A percentile compares a stretch with the other conserved stretches of the same genome.
These are phyloP conservation scores for Tylopilus orsonianus DNA, from an alignment of 1,284 basidiomycete genomes.

Conservation along the genomic window DNA sequence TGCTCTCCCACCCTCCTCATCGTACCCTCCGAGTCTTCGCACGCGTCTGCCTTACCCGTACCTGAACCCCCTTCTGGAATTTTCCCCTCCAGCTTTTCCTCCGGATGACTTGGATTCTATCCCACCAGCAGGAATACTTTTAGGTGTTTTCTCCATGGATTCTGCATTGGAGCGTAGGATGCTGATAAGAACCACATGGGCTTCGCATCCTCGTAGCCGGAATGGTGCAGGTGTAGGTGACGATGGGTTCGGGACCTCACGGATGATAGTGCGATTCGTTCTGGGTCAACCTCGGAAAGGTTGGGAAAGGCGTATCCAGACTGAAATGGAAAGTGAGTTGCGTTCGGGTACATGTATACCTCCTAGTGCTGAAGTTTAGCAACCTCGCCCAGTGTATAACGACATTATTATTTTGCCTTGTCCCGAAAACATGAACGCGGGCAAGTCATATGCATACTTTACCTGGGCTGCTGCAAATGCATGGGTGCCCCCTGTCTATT, in stretches of 20 bases:
- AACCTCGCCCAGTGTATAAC: conserved; percentile 65
- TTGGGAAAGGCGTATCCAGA: conserved; percentile 76
- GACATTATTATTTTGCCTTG: conserved; percentile 86
- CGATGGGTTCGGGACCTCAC: conserved; percentile 73
- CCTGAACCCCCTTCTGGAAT: conserved; percentile 39
- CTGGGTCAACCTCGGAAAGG: conserved; percentile 82
- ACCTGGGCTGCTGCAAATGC: conserved; percentile 89
- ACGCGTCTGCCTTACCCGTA: conserved; percentile 39
- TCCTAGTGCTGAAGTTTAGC: conserved; percentile 4
- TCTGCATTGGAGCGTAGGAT: conserved; percentile 84
- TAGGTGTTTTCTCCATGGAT: conserved; percentile 93
- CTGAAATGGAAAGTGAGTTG: conserved; percentile 89
- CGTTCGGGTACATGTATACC: not conserved
- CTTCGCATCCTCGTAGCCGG: conserved; percentile 77
- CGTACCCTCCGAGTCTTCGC: conserved; percentile 42
- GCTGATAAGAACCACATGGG: conserved; percentile 90
- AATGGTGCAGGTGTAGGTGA: conserved; percentile 70
- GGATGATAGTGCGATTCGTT: conserved; percentile 90
- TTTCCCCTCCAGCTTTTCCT: conserved; percentile 48
- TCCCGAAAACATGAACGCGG: conserved; percentile 89
- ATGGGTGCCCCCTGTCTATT: conserved; percentile 81
- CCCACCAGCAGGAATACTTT: conserved; percentile 86
- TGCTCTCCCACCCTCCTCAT: conserved; percentile 55
- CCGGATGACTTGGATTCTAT: conserved; percentile 68
- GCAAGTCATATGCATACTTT: conserved; percentile 86